These are phyloP conservation scores for Tieghemiomyces parasiticus DNA, from an alignment of 192 early-diverging fungal genomes.

Conservation along the genomic window DNA sequence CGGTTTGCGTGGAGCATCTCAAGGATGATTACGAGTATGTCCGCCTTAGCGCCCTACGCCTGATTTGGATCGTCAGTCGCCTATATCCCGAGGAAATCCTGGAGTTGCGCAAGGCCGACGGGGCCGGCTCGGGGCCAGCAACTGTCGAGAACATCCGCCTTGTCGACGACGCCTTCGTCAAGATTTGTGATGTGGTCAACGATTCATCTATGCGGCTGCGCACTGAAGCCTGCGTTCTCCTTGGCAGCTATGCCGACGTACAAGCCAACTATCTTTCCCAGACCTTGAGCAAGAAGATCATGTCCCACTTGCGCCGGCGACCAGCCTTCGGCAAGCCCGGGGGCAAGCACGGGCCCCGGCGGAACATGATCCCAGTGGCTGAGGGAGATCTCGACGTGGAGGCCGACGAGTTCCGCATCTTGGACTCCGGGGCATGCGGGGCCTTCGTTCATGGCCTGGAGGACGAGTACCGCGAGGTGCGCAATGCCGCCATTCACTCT, in stretches of 20 bases:
- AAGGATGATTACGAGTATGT: conserved; percentile 61
- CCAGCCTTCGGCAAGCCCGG: conserved; percentile 15
- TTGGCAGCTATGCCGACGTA: conserved; percentile 52
- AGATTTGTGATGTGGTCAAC: conserved; percentile 71
- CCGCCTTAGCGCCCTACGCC: conserved; percentile 44
- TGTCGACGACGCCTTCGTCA: conserved; percentile 62
- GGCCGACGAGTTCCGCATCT: conserved; percentile 44
- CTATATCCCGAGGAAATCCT: conserved; percentile 28
- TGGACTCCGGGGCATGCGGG: conserved; percentile 76
- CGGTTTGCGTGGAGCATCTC: conserved; percentile 41
- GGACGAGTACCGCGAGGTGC: conserved; percentile 83
- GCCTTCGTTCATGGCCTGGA: conserved; percentile 94
- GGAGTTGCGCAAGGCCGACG: conserved; percentile 18
- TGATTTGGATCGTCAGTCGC: conserved; percentile 45
- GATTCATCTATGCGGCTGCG: conserved; percentile 52
- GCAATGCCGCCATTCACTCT: conserved; percentile 74
- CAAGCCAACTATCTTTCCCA: conserved; percentile 39
- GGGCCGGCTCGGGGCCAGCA: conserved; percentile 14
- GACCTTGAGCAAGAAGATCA: conserved; percentile 67
- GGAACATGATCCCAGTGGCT: conserved; percentile 35
- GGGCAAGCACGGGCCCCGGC: conserved; percentile 4
- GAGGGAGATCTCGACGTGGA: conserved; percentile 53
- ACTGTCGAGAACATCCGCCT: no score
- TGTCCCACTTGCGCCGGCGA: conserved; percentile 42
- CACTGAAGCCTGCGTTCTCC: conserved; percentile 51